Conservation (phyloP, 2,329 filamentous ascomycete species). For the Neofusicoccum kwambonambiense region DNA sequence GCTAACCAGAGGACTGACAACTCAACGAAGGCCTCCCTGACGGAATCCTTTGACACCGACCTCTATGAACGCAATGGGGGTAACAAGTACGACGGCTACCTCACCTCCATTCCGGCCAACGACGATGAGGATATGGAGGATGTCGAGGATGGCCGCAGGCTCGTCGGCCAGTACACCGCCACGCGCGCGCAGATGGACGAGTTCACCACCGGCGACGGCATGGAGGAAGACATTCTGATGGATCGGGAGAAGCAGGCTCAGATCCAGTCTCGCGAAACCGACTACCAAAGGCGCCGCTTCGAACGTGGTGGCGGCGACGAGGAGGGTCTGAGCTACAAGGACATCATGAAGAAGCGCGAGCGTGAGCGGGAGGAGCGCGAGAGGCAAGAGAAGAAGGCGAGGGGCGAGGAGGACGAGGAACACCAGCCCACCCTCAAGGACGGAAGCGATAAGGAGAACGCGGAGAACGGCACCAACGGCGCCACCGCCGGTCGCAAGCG, state of each 20-base stretch:
- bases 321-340: constrained; percentile 79
- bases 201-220: constrained; percentile 83
- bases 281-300: constrained; percentile 95
- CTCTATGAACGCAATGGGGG: constrained; percentile 77
- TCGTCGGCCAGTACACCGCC: constrained; percentile 95
- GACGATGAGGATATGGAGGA: constrained; percentile 82
- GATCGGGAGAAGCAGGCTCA: constrained; percentile 85
- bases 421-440: constrained; percentile 73
- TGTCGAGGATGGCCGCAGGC: constrained; percentile 64
- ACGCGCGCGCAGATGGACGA: constrained; percentile 91
- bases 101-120: constrained; percentile 78
- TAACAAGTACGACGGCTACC: constrained; percentile 87
- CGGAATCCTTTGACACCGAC: constrained; percentile 81
- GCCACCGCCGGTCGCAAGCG: constrained; percentile 64
- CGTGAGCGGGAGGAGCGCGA: constrained; percentile 85
- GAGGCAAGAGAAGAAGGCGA: constrained; percentile 69
- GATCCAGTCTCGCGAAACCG: constrained; percentile 89
- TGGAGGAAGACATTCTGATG: constrained; percentile 86
- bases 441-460: constrained; percentile 56
- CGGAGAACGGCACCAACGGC: constrained; percentile 67
- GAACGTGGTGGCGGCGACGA: constrained; percentile 75
- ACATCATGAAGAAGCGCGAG: constrained; percentile 87
- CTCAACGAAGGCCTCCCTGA: constrained; percentile 88
- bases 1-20: constrained; percentile 77
- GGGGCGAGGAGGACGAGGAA: constrained; percentile 61